Conservation (phyloP, 2,329 filamentous ascomycete species). For the Penicillium sp. region DNA sequence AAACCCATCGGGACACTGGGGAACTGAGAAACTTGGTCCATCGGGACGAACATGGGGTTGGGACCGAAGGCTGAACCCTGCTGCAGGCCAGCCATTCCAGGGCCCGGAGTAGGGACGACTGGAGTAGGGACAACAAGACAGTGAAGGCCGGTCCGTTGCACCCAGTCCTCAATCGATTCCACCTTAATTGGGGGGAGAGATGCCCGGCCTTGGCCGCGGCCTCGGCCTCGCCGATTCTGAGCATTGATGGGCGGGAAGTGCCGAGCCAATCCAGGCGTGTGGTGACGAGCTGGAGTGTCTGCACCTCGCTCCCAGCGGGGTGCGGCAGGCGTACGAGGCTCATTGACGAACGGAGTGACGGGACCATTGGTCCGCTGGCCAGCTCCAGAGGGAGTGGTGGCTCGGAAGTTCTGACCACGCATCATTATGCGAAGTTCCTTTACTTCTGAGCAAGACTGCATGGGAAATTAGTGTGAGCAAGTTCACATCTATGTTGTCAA, state of each 20-base stretch:
- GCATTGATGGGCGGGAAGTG: conserved; percentile 31
- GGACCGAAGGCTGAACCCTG: conserved; percentile 33
- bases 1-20: no score
- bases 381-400: conserved; percentile 28
- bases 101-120: conserved; percentile 14
- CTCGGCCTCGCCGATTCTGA: conserved; percentile 28
- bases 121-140: conserved; percentile 38
- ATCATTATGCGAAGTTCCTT: conserved; percentile 27
- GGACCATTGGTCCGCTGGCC: conserved; percentile 25
- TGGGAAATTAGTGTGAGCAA: background rate
- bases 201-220: no score
- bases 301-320: conserved; percentile 25
- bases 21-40: no score
- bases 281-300: conserved; percentile 11
- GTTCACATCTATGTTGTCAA: background rate
- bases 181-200: no score
- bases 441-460: background rate
- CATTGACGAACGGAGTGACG: conserved; percentile 27
- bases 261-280: conserved; percentile 25
- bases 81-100: conserved; percentile 32
- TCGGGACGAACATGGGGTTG: conserved; percentile 10
- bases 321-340: conserved; percentile 29
- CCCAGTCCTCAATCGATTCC: no score
- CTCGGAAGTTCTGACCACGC: conserved; percentile 29
- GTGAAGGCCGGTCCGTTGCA: conserved; percentile 23